Conservation (phyloP, 257 asterid species). For the Salvia miltiorrhiza region DNA sequence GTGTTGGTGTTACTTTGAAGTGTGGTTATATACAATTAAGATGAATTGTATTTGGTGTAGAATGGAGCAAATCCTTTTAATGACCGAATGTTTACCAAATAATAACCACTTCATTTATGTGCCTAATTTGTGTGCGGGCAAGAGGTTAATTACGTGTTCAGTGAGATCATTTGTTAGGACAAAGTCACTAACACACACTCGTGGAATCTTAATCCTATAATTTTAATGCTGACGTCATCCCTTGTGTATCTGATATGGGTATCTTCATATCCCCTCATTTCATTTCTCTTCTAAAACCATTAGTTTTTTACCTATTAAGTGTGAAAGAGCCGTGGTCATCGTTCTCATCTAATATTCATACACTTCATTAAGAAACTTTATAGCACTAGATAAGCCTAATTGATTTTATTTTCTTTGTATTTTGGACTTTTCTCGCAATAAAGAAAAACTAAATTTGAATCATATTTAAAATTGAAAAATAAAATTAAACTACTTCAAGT, state of each 20-base stretch:
- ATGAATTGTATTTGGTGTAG: neutral
- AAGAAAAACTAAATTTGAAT: too few relatives aligned
- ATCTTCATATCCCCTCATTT: slow-evolving; percentile 15
- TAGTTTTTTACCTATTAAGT: too few relatives aligned
- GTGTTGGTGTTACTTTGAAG: neutral
- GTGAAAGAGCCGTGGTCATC: neutral
- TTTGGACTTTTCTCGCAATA: too few relatives aligned
- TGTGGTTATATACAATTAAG: neutral
- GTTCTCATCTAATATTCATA: slow-evolving; percentile 12
- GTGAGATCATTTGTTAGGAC: slow-evolving; percentile 21
- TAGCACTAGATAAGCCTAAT: slow-evolving; percentile 13
- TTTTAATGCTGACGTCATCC: slow-evolving; percentile 15
- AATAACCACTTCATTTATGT: slow-evolving; percentile 13
- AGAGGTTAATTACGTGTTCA: slow-evolving; percentile 22
- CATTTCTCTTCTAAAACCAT: neutral
- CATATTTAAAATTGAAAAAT: too few relatives aligned
- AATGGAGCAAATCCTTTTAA: neutral
- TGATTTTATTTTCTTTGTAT: neutral
- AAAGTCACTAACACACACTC: slow-evolving; percentile 6
- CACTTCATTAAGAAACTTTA: neutral
- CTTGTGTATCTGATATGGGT: slow-evolving; percentile 8
- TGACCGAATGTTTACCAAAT: slow-evolving; percentile 2
- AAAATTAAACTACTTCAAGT: too few relatives aligned
- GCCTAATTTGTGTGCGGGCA: slow-evolving; percentile 20
- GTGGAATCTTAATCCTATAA: slow-evolving; percentile 10